phyloP scores from a whole-genome alignment of 345 rosid species.

The Euphorbia lathyris region DNA sequence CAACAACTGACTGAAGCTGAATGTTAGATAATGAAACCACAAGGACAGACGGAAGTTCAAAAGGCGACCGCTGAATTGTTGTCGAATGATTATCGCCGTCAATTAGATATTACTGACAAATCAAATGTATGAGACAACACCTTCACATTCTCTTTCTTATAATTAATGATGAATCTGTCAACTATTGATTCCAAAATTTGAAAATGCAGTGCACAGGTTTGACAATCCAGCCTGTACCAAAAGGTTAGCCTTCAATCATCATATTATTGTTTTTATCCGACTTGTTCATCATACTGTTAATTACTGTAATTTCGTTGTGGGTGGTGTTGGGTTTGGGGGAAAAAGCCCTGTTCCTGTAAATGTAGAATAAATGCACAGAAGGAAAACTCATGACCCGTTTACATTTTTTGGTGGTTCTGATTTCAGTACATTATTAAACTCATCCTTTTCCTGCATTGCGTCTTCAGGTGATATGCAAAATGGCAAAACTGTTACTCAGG shows the following conservation, averaged over 20 bases:
- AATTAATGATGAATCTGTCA: slow-evolving; percentile 1
- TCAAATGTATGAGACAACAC: slow-evolving; percentile 33
- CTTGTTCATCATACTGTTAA: not conserved
- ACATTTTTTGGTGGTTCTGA: not conserved
- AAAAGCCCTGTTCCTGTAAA: not conserved
- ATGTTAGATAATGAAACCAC: slow-evolving; percentile 18
- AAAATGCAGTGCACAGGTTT: slow-evolving; percentile 47
- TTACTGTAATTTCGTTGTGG: not conserved
- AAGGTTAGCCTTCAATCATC: slow-evolving; percentile 41
- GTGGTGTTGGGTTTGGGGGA: not conserved
- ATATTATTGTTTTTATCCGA: not conserved
- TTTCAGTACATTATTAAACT: slow-evolving; percentile 3
- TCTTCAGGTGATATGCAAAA: slow-evolving; percentile 23
- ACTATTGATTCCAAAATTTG: slow-evolving; percentile 18
- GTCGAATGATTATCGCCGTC: slow-evolving; percentile 28
- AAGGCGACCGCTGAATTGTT: slow-evolving; percentile 27
- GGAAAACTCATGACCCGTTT: not conserved
- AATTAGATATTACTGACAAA: slow-evolving; percentile 29
- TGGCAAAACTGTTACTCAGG: slow-evolving; percentile 10
- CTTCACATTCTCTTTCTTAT: slow-evolving; percentile 1
- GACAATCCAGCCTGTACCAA: slow-evolving; percentile 26
- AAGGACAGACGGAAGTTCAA: slow-evolving; percentile 24
- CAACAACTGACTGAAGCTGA: slow-evolving; percentile 7
- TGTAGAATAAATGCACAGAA: not conserved
- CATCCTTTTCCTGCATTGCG: not conserved